phyloP scores from a whole-genome alignment of 495 filamentous ascomycete species.

The Neurospora sp. region DNA sequence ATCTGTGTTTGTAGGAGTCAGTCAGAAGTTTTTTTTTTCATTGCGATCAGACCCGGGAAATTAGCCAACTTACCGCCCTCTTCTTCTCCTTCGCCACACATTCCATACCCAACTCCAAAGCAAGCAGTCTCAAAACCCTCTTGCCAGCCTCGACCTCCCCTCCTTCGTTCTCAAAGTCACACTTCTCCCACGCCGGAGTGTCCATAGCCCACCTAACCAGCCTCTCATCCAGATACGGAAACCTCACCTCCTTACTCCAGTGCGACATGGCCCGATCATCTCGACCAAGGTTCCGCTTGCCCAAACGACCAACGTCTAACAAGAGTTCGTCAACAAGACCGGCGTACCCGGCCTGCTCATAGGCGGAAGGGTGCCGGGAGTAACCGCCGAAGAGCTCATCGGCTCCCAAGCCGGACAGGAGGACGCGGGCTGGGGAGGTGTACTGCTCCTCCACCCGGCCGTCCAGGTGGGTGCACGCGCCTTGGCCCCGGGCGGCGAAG shows the following conservation, averaged over 20 bases:
- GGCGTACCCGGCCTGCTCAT: slow-evolving; percentile 50
- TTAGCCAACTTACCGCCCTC: slow-evolving; percentile 50
- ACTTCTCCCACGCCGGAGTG: slow-evolving; percentile 71
- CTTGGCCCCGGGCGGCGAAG: slow-evolving; percentile 78
- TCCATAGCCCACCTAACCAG: slow-evolving; percentile 72
- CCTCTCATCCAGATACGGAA: slow-evolving; percentile 82
- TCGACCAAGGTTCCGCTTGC: slow-evolving; percentile 85
- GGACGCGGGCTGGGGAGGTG: slow-evolving; percentile 64
- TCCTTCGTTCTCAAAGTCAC: slow-evolving; percentile 51
- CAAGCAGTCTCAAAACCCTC: slow-evolving; percentile 68
- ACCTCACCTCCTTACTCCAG: slow-evolving; percentile 87
- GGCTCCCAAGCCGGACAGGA: slow-evolving; percentile 87
- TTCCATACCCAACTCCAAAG: slow-evolving; percentile 60
- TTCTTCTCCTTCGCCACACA: slow-evolving; percentile 77
- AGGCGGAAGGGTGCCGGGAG: slow-evolving; percentile 71
- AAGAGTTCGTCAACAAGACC: slow-evolving; percentile 77
- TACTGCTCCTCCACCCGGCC: slow-evolving; percentile 29
- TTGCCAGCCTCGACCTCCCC: slow-evolving; percentile 67
- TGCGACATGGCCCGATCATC: slow-evolving; percentile 86
- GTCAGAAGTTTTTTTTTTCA: slow-evolving; percentile 5
- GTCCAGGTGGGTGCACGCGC: slow-evolving; percentile 28
- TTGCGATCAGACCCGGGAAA: not conserved
- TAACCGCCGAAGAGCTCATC: slow-evolving; percentile 97
- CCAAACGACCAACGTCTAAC: slow-evolving; percentile 76
- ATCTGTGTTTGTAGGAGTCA: slow-evolving; percentile 31